Evolutionary conservation across 805 yeast genomes (phyloP), one percentile per base, ranked within the genome.

Genomic region (Wickerhamiella cacticola): DNA sequence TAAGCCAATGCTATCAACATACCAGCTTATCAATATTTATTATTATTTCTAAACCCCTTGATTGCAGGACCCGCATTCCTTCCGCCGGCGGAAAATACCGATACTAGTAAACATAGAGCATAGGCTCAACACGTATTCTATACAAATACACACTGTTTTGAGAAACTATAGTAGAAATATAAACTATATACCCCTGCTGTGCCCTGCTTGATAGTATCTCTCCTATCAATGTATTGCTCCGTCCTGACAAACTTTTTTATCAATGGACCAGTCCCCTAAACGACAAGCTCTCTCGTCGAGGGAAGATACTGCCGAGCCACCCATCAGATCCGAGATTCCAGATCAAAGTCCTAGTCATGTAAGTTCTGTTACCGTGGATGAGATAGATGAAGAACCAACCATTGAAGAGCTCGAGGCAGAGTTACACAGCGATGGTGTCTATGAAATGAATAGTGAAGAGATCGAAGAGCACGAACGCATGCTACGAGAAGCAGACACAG

Each of bases 401-500:
- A 16, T 19, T 3, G 33, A 34, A 7, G 35, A 28, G 19, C 16
- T 23, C 10, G 42, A 23, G 28, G 10, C 13, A 10, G 26, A n/a
- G 6, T n/a, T 18, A 9, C 18, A 31, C 15, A 29, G 24, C 35
- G 38, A 38, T 13, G 19, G 15, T 1, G 76, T 79, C 56, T 82
- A 82, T 59, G 79, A 78, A 28, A 87, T 79, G 28, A 72, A 68
- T 46, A 80, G 75, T 46, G 64, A 70, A 21, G 80, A 73, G 52
- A 60, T 60, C 46, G 58, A 63, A 38, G 63, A 56, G 36, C 65
- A 16, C 21, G 46, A 23, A 41, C 54, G 13, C 45, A 47, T 60
- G 55, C 53, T 53, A 49, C 36, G n/a, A 4, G 36, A 9, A 9
- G 16, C n/a, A 31, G 48, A 57, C 47, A 9, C 39, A n/a, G 47